These are phyloP conservation scores for Coleophoma cylindrospora DNA, from an alignment of 2,329 filamentous ascomycete species.

Conservation along the genomic window DNA sequence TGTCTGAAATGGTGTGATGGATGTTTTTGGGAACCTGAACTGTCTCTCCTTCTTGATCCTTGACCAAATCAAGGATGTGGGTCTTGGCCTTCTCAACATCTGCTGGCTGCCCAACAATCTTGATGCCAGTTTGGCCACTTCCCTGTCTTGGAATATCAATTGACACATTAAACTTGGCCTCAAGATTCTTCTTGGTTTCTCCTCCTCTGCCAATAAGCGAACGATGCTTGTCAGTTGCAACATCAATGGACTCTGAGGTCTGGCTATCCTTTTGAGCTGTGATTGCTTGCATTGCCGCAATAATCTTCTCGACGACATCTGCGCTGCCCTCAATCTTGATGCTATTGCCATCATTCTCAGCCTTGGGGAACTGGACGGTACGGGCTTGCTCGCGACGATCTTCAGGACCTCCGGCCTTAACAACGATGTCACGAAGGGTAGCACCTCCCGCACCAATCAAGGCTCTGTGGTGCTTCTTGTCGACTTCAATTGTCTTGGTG, in stretches of 20 bases:
- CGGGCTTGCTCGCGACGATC: constrained; percentile 80
- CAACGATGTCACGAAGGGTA: constrained; percentile 81
- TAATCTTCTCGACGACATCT: constrained; percentile 82
- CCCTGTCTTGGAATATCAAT: constrained; percentile 92
- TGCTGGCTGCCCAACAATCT: constrained; percentile 72
- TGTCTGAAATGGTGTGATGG: constrained; percentile 82
- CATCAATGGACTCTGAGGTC: constrained; percentile 70
- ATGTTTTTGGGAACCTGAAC: constrained; percentile 76
- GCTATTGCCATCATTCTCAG: constrained; percentile 72
- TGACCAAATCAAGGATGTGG: constrained; percentile 73
- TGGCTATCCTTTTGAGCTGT: constrained; percentile 82
- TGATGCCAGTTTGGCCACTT: constrained; percentile 77
- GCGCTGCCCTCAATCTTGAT: constrained; percentile 87
- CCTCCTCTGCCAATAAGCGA: constrained; percentile 89
- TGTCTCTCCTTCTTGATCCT: constrained; percentile 84
- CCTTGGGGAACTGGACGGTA: constrained; percentile 91
- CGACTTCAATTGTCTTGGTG: constrained; percentile 78
- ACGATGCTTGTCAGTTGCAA: constrained; percentile 86
- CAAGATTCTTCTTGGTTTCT: constrained; percentile 78
- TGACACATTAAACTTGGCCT: constrained; percentile 78
- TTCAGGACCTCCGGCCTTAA: constrained; percentile 82
- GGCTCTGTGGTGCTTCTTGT: constrained; percentile 86
- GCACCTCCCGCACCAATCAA: constrained; percentile 88
- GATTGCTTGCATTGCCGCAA: constrained; percentile 74
- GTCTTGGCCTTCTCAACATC: constrained; percentile 83